Base-by-base conservation (phyloP, 345 rosid species). In the Gossypium anomalum region DNA sequence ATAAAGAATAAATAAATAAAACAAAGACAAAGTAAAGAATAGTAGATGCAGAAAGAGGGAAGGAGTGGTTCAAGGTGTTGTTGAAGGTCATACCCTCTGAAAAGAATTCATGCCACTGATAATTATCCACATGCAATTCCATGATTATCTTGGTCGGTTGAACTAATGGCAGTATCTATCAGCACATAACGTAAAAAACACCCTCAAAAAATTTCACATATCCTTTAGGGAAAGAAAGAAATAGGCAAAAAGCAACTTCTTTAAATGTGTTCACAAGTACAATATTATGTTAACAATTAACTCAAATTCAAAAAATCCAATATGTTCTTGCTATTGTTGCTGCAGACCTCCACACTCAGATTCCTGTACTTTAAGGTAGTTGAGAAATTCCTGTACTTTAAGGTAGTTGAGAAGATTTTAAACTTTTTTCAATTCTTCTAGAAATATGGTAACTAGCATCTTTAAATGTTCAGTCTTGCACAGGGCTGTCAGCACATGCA, bases 101-200 rank as follows among this genome's bases (percentile, higher is more conserved):
- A 81, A 93, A 91, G 85, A 93, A 91, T 77, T 93, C 97, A 57
- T 90, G 97, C 98, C 99, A 96, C 76, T 85, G 82, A 78, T 92
- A 93, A 75, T 84, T 80, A 69, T 74, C 82, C 34, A 86, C 81
- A 55, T 51, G 86, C 85, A 96, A 74, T 59, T 77, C 77, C 98
- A 93, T 82, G 70, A 96, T 96, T 72, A 85, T 53, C 84, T 86
- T 90, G 2, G 98, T 93, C 44, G 99, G 98, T 49, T n/a, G 79
- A 76, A 96, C 81, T 52, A 96, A 86, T 53, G 99, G 99, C 80
- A 82, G 49, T 85, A 96, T 96, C 98, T 96, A 77, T 67, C 47
- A 70, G 78, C 20, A 78, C 43, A 78, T 70, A 45, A 74, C 70
- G 76, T 73, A 77, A 75, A 72, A 45, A 75, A 29, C 3, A 38